Evolutionary conservation across 169 alveolate species (phyloP).

Genomic region (Babesia caballi): DNA sequence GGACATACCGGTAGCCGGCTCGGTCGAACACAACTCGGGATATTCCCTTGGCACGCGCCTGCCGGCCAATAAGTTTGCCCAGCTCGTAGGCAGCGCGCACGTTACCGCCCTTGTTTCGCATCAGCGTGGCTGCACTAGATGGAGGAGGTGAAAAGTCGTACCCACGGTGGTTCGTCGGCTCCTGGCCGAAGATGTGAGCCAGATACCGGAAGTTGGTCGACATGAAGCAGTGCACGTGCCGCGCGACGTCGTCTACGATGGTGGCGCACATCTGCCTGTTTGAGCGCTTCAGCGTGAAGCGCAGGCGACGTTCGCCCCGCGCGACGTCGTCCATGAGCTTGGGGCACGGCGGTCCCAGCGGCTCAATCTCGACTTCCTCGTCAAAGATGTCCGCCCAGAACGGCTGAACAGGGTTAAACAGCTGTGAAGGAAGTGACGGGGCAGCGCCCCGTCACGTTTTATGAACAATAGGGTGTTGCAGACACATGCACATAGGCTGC

Average conservation of each 20-base stretch:
- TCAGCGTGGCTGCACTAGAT: constrained; percentile 35
- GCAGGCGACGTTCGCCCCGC: constrained; percentile 68
- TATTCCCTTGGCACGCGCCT: constrained; percentile 71
- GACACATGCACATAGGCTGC: not conserved
- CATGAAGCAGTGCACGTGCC: constrained; percentile 61
- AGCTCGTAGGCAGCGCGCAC: constrained; percentile 74
- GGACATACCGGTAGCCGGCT: constrained; percentile 55
- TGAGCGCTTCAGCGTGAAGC: constrained; percentile 65
- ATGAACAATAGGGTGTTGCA: not conserved
- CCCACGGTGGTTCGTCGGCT: constrained; percentile 64
- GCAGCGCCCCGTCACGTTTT: not conserved
- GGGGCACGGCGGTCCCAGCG: constrained; percentile 28
- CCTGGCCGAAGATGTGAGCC: constrained; percentile 64
- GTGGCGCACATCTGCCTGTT: constrained; percentile 72
- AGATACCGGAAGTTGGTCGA: constrained; percentile 61
- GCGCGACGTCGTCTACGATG: constrained; percentile 66
- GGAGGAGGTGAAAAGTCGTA: not conserved
- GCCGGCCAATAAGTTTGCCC: constrained; percentile 69
- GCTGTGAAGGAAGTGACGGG: not conserved
- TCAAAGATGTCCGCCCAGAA: constrained; percentile 51
- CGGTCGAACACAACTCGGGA: constrained; percentile 71
- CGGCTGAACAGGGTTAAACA: constrained; percentile 18
- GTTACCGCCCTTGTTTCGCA: constrained; percentile 69
- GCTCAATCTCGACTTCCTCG: constrained; percentile 57
- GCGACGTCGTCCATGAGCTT: constrained; percentile 64